Percentiles rank a stretch among this genome's conserved stretches.
Evolutionary conservation across 2,329 filamentous ascomycete species (phyloP).

Genomic region (Aspergillus sp.): DNA sequence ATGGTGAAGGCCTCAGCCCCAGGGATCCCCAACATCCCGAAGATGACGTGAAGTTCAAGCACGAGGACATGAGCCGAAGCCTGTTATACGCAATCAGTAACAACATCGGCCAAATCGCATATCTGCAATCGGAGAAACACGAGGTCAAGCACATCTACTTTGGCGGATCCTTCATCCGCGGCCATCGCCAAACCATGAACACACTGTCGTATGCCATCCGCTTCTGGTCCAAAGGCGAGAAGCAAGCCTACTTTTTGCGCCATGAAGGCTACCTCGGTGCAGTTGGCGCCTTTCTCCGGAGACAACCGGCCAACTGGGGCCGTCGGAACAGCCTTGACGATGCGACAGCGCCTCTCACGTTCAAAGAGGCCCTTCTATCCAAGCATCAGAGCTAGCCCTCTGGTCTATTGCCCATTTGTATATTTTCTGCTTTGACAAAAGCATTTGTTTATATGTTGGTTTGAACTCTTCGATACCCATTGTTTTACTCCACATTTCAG

Average conservation of each 20-base stretch:
- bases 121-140: conserved; percentile 94
- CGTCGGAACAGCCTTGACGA: conserved; percentile 69
- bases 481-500: no score
- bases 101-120: conserved; percentile 97
- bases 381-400: neutral
- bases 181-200: conserved; percentile 96
- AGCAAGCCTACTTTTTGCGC: conserved; percentile 90
- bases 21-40: conserved; percentile 39
- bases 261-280: conserved; percentile 94
- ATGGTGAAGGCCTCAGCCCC: conserved; percentile 54
- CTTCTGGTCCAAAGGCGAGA: conserved; percentile 91
- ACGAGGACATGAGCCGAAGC: conserved; percentile 81
- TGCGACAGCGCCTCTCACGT: conserved; percentile 20
- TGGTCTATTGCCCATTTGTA: neutral
- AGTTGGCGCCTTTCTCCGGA: conserved; percentile 87
- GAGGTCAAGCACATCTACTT: conserved; percentile 91
- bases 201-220: conserved; percentile 94
- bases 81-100: conserved; percentile 91
- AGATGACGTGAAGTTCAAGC: conserved; percentile 53
- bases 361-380: conserved; percentile 14
- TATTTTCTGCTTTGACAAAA: neutral
- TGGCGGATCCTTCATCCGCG: conserved; percentile 91
- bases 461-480: no score
- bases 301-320: conserved; percentile 87
- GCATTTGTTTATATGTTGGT: neutral